Evolutionary conservation across 2,329 filamentous ascomycete genomes (phyloP), one percentile per base, ranked within the genome.

Genomic region (Aspergillus texensis): DNA sequence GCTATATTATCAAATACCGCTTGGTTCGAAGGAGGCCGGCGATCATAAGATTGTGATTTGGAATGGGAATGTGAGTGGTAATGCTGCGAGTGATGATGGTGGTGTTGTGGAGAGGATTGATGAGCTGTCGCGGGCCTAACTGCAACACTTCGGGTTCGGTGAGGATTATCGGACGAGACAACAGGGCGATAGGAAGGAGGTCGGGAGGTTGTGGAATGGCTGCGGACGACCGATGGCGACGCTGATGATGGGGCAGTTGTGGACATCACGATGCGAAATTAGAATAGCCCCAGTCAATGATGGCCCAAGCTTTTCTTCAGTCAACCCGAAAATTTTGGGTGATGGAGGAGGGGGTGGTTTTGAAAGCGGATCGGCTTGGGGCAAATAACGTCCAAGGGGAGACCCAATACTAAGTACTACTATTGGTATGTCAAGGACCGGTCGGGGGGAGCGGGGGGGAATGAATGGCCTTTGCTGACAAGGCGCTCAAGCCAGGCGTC

Each of bases 1-100:
- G 84, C 82, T 70, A 86, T 83, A 74, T 80, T 82, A 62, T 80
- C 80, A 52, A 88, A 80, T 52, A 81, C 79, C 56, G 77, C 76
- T 70, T 79, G 82, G 72, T 80, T 83, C 62, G 75, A 76, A 57
- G 76, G 79, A 55, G 82, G 78, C 53, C 82, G 81, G 63, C 79
- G 79, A 61, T 83, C 76, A 78, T 80, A 74, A 16, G 77, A 76
- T 61, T 80, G 74, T 32, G 78, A 77, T 67, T 78, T 77, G 30
- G 80, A 78, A 59, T 70, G 70, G n/a, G 72, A 74, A 62, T 75
- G 76, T 58, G 74, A 69, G 59, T 72, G 62, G 41, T 74, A 71
- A 39, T 66, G 59, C 41, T 72, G 72, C 59, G 75, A 71, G 21
- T 75, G 74, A 58, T 70, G 61, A 10, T 70, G 58, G 12, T 67